phyloP scores from a whole-genome alignment of 2,329 filamentous ascomycete genomes.

The Aspergillus amoenus region DNA sequence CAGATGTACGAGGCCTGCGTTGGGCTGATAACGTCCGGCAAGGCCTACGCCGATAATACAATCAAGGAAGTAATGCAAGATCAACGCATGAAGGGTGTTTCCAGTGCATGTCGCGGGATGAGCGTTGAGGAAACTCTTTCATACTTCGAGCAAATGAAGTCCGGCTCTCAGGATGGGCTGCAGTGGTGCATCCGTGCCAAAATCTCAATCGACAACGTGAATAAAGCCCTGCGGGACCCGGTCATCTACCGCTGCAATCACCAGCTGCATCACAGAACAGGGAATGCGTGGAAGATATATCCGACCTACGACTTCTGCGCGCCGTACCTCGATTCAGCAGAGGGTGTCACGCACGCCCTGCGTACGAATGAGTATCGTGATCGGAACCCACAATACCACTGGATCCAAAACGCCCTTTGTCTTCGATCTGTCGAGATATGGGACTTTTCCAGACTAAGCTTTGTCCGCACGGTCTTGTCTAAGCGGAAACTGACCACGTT shows the following conservation, averaged over 20 bases:
- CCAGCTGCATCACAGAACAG: slow-evolving; percentile 61
- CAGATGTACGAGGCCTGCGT: slow-evolving; percentile 83
- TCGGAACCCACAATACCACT: slow-evolving; percentile 52
- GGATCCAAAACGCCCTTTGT: slow-evolving; percentile 50
- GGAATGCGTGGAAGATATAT: slow-evolving; percentile 65
- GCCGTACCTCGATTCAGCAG: slow-evolving; percentile 62
- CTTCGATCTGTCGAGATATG: slow-evolving; percentile 49
- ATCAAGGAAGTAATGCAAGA: slow-evolving; percentile 83
- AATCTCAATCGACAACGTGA: slow-evolving; percentile 85
- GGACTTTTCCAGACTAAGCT: slow-evolving; percentile 55
- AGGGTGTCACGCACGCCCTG: slow-evolving; percentile 64
- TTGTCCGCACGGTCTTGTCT: slow-evolving; percentile 50
- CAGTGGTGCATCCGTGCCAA: slow-evolving; percentile 93
- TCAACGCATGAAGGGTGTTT: slow-evolving; percentile 79
- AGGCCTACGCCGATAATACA: slow-evolving; percentile 93
- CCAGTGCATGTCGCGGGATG: slow-evolving; percentile 77
- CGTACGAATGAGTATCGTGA: slow-evolving; percentile 62
- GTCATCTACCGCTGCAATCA: slow-evolving; percentile 95
- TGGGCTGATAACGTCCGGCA: slow-evolving; percentile 78
- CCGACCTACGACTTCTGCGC: slow-evolving; percentile 67
- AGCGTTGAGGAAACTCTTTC: slow-evolving; percentile 78
- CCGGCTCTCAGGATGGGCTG: slow-evolving; percentile 72
- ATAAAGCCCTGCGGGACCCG: slow-evolving; percentile 93
- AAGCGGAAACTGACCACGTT: slow-evolving; percentile 54
- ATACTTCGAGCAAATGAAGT: slow-evolving; percentile 92